Evolutionary conservation across 2,329 filamentous ascomycete species (phyloP).

Genomic region (Pyricularia sp.): DNA sequence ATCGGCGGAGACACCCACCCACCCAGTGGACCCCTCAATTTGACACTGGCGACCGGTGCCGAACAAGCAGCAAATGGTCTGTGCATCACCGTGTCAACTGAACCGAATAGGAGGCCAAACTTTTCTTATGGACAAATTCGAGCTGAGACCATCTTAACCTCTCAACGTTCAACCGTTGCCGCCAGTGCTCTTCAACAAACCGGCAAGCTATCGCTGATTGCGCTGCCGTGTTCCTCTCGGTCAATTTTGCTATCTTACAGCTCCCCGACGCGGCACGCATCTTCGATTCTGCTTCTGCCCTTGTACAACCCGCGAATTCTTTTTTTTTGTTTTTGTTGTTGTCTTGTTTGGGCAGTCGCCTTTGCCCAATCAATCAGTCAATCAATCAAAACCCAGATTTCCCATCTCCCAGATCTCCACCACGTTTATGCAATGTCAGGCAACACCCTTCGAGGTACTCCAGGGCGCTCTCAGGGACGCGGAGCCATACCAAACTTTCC

Average conservation of each 20-base stretch:
- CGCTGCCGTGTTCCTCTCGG: not conserved
- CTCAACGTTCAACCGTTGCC: not conserved
- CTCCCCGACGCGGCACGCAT: not conserved
- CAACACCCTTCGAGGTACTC: conserved; percentile 61
- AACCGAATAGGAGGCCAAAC: conserved; percentile 1
- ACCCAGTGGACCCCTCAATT: not conserved
- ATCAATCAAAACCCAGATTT: not conserved
- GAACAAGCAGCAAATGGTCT: conserved; percentile 8
- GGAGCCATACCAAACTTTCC: conserved; percentile 46
- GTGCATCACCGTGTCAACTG: conserved; percentile 16
- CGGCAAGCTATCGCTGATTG: not conserved
- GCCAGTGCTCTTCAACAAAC: not conserved
- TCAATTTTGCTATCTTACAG: not conserved
- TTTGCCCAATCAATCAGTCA: not conserved
- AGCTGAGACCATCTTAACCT: not conserved
- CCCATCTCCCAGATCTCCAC: conserved; percentile 6
- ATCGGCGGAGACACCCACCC: not conserved
- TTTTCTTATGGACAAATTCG: not conserved
- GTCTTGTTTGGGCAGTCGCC: not conserved
- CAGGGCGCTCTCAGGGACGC: conserved; percentile 50
- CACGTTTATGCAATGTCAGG: conserved; percentile 37
- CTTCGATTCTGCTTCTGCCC: not conserved
- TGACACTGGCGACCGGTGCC: not conserved
- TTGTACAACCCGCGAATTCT: not conserved
- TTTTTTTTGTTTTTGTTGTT: not conserved